These are phyloP conservation scores for Chalciporus pseudorubinellus DNA, from an alignment of 768 basidiomycete genomes.

Conservation along the genomic window DNA sequence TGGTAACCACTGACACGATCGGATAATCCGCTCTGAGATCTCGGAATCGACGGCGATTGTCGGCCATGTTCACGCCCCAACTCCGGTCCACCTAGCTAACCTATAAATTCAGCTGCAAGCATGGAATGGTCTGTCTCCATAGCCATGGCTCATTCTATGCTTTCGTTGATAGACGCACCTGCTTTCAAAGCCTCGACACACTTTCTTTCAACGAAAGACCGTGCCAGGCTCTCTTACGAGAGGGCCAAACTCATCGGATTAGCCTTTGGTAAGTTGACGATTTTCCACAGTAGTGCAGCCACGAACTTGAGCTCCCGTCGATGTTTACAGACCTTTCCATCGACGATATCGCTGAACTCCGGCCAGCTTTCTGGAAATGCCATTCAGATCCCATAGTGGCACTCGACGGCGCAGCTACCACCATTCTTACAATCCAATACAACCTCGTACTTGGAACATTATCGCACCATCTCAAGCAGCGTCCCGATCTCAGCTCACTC, in stretches of 20 bases:
- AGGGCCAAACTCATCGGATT: not conserved
- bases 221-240: not conserved
- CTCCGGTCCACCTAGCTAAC: too few relatives aligned
- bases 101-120: too few relatives aligned
- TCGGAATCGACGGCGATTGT: too few relatives aligned
- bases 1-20: too few relatives aligned
- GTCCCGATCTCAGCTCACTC: constrained; percentile 49
- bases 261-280: not conserved
- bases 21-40: too few relatives aligned
- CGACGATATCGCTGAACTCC: not conserved
- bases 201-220: not conserved
- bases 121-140: too few relatives aligned
- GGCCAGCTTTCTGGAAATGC: not conserved
- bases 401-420: constrained; percentile 52
- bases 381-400: constrained; percentile 46
- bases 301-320: not conserved
- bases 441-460: constrained; percentile 55
- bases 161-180: not conserved
- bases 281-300: not conserved
- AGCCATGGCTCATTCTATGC: not conserved
- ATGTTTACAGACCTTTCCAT: not conserved
- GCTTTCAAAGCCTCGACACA: not conserved
- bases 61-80: too few relatives aligned
- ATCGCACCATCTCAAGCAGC: constrained; percentile 44
- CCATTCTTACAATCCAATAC: constrained; percentile 50